These are phyloP conservation scores for Rhytidiadelphus loreus DNA, from an alignment of 225 moss, liverwort and hornwort species.

Conservation along the genomic window DNA sequence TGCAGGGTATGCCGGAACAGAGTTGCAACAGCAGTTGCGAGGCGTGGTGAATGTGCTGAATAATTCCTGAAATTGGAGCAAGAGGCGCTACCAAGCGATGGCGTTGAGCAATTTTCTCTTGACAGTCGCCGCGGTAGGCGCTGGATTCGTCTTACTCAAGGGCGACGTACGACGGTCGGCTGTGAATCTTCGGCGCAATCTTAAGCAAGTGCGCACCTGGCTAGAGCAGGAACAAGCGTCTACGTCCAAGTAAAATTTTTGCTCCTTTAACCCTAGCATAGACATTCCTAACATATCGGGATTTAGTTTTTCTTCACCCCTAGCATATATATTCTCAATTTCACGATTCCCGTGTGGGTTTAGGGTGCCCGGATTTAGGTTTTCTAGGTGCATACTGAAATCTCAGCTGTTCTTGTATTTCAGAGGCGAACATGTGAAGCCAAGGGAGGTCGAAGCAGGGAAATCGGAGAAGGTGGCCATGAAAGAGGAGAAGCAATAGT, in stretches of 20 bases:
- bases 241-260: slow-evolving; percentile 36
- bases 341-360: not conserved
- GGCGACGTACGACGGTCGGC: slow-evolving; percentile 75
- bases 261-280: not conserved
- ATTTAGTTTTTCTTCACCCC: not conserved
- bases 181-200: slow-evolving; percentile 52
- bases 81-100: slow-evolving; percentile 6
- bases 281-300: not conserved
- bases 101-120: slow-evolving; percentile 73
- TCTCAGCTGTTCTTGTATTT: not conserved
- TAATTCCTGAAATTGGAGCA: not conserved
- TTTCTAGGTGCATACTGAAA: not conserved
- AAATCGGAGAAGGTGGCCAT: slow-evolving; percentile 32
- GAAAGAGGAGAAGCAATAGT: slow-evolving; percentile 47
- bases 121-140: slow-evolving; percentile 73
- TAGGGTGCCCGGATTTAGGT: not conserved
- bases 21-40: not conserved
- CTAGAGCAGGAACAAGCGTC: slow-evolving; percentile 64
- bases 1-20: not conserved
- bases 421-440: slow-evolving; percentile 54
- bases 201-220: slow-evolving; percentile 72
- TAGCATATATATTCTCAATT: not conserved
- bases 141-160: slow-evolving; percentile 61
- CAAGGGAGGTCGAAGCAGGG: slow-evolving; percentile 51
- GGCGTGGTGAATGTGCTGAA: not conserved